phyloP scores from a whole-genome alignment of 2,329 filamentous ascomycete genomes.

The Sarocladium kiliense region DNA sequence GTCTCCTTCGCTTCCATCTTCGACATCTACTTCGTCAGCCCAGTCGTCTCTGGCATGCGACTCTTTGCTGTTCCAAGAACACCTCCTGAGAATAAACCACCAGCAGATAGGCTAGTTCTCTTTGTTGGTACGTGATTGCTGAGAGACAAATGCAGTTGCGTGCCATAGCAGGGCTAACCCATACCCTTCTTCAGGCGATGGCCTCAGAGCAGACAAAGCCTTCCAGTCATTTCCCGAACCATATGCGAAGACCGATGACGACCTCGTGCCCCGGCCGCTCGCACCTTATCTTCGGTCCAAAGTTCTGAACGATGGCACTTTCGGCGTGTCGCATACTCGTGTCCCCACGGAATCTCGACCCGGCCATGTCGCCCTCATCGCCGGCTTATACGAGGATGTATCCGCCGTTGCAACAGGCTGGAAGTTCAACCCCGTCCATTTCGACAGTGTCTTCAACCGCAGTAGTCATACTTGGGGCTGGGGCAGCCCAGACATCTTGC shows the following conservation, averaged over 20 bases:
- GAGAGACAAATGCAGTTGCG: neutral
- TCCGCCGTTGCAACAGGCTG: slow-evolving; percentile 95
- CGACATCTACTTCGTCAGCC: slow-evolving; percentile 97
- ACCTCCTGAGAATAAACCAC: slow-evolving; percentile 52
- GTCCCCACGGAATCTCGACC: slow-evolving; percentile 96
- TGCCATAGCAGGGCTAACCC: slow-evolving; percentile 3
- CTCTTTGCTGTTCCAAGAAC: slow-evolving; percentile 66
- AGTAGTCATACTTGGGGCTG: slow-evolving; percentile 98
- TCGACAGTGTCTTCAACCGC: slow-evolving; percentile 97
- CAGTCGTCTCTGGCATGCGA: slow-evolving; percentile 93
- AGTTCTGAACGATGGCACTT: slow-evolving; percentile 84
- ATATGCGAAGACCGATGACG: slow-evolving; percentile 60
- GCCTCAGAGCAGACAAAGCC: slow-evolving; percentile 93
- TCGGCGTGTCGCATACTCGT: slow-evolving; percentile 93
- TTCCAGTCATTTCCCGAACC: slow-evolving; percentile 92
- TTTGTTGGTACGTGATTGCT: slow-evolving; percentile 66
- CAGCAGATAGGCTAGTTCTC: slow-evolving; percentile 84
- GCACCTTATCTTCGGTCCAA: slow-evolving; percentile 88
- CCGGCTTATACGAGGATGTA: slow-evolving; percentile 95
- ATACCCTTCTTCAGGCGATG: slow-evolving; percentile 59
- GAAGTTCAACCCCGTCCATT: slow-evolving; percentile 97
- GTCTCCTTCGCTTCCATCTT: slow-evolving; percentile 96
- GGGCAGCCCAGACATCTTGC: slow-evolving; percentile 95
- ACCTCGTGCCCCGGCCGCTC: slow-evolving; percentile 70
- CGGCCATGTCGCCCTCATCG: slow-evolving; percentile 94